phyloP scores from a whole-genome alignment of 2,329 filamentous ascomycete genomes.

The Hymenoscyphus fructigenus region DNA sequence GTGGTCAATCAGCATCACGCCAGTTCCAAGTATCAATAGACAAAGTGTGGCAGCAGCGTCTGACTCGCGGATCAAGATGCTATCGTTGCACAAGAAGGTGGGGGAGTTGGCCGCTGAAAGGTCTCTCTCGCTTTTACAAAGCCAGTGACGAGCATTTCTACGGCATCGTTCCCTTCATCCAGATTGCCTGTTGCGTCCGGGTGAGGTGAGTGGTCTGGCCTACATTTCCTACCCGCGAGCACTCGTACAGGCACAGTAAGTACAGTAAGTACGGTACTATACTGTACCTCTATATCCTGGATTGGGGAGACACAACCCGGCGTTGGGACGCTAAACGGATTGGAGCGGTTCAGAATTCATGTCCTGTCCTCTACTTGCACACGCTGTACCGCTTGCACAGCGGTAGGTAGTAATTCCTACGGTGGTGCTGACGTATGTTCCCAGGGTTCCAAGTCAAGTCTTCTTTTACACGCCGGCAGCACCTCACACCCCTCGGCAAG shows the following conservation, averaged over 20 bases:
- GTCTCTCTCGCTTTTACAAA: background rate
- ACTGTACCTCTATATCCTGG: background rate
- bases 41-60: slow-evolving; percentile 1
- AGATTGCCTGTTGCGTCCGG: background rate
- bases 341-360: background rate
- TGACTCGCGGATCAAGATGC: slow-evolving; percentile 8
- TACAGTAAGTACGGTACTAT: background rate
- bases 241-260: background rate
- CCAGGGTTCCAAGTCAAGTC: background rate
- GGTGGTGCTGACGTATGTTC: slow-evolving; percentile 1
- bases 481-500: background rate
- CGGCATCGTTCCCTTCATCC: slow-evolving; percentile 9
- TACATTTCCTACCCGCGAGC: background rate
- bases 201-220: background rate
- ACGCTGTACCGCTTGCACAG: background rate
- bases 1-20: background rate
- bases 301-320: background rate
- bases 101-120: background rate
- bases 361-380: background rate
- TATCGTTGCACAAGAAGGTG: slow-evolving; percentile 2
- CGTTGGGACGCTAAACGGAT: background rate
- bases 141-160: background rate
- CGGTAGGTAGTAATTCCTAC: background rate
- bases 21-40: background rate
- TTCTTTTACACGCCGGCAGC: background rate